Evolutionary conservation across 768 basidiomycete species (phyloP), one percentile per base, ranked within the genome.

Genomic region (Clitopilus hobsonii): DNA sequence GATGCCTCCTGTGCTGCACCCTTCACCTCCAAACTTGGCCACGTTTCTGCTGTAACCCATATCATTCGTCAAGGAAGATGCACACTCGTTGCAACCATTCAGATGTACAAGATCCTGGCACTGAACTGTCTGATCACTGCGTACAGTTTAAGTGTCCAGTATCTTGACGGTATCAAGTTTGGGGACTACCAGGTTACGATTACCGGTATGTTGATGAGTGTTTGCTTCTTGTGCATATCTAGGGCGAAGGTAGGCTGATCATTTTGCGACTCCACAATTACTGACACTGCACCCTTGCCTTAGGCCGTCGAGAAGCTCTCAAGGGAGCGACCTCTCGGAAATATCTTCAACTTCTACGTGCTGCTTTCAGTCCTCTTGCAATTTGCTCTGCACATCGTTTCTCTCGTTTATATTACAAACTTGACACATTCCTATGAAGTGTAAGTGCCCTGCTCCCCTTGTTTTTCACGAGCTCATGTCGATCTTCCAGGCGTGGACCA

Each of bases 81-180:
- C 75, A 99, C 97, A 0, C 84, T 99, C 16, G 97, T 98, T 45
- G 97, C 97, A 1, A 99, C 97, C 2, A 89, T 96, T 53, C 97
- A 99, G 73, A 99, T 99, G 97, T 99, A 98, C 84, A 97, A 98
- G 77, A 99, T 99, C 61, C 77, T 99, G 30, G 97, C 96, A 1
- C 74, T 99, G 54, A 99, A 98, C 67, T 98, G 97, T 66, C 77
- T 99, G 38, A 99, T 98, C 71, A 96, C 95, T 2, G 97, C 97
- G n/a, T 98, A 96, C 74, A 95, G 92, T 67, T 77, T 98, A 57
- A 94, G 91, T 61, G 97, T 98, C 26, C 95, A 96, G 69, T 98
- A 99, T 66, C 78, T 99, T 1, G 96, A 98, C 60, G 97, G 97
- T 18, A 98, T 99, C 80, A 98, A 98, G 71, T 98, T 95, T 70